Conservation (phyloP, 305 asterid species). For the Ilex paraguariensis region DNA sequence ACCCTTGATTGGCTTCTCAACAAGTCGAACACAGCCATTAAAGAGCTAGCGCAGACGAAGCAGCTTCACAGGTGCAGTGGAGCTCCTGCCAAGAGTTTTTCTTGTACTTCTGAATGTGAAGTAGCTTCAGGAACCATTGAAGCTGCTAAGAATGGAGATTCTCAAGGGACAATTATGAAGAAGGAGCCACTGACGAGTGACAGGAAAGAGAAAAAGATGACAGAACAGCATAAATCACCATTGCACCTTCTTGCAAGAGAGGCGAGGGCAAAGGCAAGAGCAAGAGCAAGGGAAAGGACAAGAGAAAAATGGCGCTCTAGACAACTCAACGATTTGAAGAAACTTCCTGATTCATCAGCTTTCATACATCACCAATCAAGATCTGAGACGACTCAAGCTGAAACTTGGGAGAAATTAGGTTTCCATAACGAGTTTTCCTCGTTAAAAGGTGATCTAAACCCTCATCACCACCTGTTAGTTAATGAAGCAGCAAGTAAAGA, state of each 20-base stretch:
- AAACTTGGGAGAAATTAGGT: too few relatives aligned
- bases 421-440: background rate
- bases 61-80: background rate
- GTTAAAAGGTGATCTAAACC: constrained; percentile 5
- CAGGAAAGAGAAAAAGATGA: background rate
- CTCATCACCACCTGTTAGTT: constrained; percentile 9
- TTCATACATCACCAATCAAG: constrained; percentile 3
- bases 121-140: background rate
- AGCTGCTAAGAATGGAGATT: background rate
- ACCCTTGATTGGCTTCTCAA: constrained; percentile 85
- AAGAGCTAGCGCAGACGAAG: constrained; percentile 35
- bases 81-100: constrained; percentile 6
- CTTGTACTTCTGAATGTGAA: constrained; percentile 33
- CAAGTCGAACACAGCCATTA: constrained; percentile 56
- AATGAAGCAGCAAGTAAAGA: constrained; percentile 3
- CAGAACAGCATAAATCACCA: too few relatives aligned
- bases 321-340: constrained; percentile 20
- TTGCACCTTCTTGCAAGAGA: constrained; percentile 27
- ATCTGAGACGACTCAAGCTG: background rate
- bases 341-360: constrained; percentile 4
- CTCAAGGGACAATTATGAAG: constrained; percentile 1
- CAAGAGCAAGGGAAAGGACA: constrained; percentile 85
- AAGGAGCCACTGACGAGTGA: background rate
- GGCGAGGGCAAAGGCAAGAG: constrained; percentile 76
- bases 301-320: constrained; percentile 49